A percentile compares a stretch with the other conserved stretches of the same genome.
These are phyloP conservation scores for Paraconiothyrium sp. DNA, from an alignment of 2,329 filamentous ascomycete species.

Conservation along the genomic window DNA sequence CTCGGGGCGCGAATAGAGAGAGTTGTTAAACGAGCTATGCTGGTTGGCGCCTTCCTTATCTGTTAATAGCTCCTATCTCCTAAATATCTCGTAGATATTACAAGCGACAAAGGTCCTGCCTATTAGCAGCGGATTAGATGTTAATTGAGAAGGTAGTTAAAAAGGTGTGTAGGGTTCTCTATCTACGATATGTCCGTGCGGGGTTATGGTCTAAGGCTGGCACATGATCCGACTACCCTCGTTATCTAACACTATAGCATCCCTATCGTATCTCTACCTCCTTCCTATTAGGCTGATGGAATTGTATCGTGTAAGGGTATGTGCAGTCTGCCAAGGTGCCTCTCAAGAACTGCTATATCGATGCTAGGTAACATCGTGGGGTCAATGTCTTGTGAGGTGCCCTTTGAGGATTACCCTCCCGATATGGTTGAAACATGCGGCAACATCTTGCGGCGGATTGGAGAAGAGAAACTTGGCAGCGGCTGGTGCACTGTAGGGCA, in stretches of 20 bases:
- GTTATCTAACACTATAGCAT: slow-evolving; percentile 21
- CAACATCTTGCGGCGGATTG: slow-evolving; percentile 24
- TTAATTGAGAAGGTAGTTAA: slow-evolving; percentile 32
- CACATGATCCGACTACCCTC: slow-evolving; percentile 16
- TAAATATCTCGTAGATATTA: slow-evolving; percentile 17
- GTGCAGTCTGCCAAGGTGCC: slow-evolving; percentile 19
- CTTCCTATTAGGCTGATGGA: slow-evolving; percentile 30
- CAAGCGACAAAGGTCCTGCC: slow-evolving; percentile 18
- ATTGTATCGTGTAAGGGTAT: slow-evolving; percentile 20
- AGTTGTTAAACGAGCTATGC: neutral
- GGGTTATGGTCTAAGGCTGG: slow-evolving; percentile 20
- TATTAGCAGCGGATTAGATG: slow-evolving; percentile 16
- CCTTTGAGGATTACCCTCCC: slow-evolving; percentile 23
- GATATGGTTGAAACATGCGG: slow-evolving; percentile 21
- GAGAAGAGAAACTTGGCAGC: slow-evolving; percentile 27
- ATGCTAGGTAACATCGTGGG: slow-evolving; percentile 19
- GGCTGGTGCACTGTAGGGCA: slow-evolving; percentile 18
- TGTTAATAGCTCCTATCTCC: slow-evolving; percentile 19
- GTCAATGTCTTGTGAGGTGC: slow-evolving; percentile 10
- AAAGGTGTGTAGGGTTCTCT: slow-evolving; percentile 26
- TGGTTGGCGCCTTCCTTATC: slow-evolving; percentile 14
- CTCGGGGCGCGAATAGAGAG: neutral
- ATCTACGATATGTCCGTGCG: slow-evolving; percentile 25
- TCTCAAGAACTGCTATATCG: slow-evolving; percentile 22
- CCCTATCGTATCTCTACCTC: slow-evolving; percentile 27